These are phyloP conservation scores for Catharanthus roseus DNA, from an alignment of 257 asterid species.

Conservation along the genomic window DNA sequence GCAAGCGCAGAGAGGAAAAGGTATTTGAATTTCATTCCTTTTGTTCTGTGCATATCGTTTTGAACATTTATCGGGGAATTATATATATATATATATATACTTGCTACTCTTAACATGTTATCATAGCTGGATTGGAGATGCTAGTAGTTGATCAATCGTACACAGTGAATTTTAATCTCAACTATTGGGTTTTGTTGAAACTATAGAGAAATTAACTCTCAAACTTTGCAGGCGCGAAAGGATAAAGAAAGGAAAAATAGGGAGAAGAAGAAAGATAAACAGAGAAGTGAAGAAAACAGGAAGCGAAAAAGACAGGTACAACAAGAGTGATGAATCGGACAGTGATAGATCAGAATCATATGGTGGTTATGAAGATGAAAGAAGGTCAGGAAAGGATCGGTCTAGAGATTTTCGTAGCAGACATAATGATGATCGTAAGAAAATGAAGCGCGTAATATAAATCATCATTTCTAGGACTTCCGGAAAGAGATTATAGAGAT, in stretches of 20 bases:
- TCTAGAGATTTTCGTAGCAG: constrained; percentile 51
- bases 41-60: background rate
- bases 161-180: too few species aligned
- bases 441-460: constrained; percentile 51
- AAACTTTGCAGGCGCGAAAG: constrained; percentile 57
- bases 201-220: background rate
- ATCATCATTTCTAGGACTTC: constrained; percentile 43
- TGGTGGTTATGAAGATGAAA: constrained; percentile 45
- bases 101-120: background rate
- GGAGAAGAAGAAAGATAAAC: constrained; percentile 50
- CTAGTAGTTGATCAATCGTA: background rate
- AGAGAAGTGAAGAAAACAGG: constrained; percentile 41
- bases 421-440: constrained; percentile 46
- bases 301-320: constrained; percentile 48
- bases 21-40: constrained; percentile 26
- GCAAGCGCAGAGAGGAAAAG: constrained; percentile 83
- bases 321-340: constrained; percentile 42
- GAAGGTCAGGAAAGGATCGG: constrained; percentile 49
- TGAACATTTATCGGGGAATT: background rate
- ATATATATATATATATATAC: too few species aligned
- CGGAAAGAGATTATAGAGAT: constrained; percentile 39
- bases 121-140: background rate
- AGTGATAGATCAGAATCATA: constrained; percentile 46
- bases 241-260: constrained; percentile 59
- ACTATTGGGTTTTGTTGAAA: background rate